phyloP scores from a whole-genome alignment of 768 basidiomycete species.

The Lactifluus echinatus region DNA sequence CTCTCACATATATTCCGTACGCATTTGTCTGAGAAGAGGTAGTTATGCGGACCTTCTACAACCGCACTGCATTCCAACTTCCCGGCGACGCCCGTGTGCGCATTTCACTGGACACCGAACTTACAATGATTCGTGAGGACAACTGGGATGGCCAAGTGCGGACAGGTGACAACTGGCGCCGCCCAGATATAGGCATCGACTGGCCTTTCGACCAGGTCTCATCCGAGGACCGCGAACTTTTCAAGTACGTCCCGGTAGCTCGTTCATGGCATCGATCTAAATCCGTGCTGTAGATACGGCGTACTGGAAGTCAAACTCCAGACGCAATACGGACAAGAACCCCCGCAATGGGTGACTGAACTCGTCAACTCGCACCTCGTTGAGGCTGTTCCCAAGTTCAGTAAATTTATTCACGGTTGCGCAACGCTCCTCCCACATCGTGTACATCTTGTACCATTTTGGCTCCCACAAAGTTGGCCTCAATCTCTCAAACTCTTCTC shows the following conservation, averaged over 20 bases:
- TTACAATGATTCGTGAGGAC: constrained; percentile 91
- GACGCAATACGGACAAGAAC: constrained; percentile 91
- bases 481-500: too few relatives aligned
- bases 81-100: constrained; percentile 98
- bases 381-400: constrained; percentile 97
- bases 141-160: constrained; percentile 83
- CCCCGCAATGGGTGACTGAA: constrained; percentile 93
- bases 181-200: constrained; percentile 90
- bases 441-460: constrained; percentile 95
- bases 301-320: constrained; percentile 97
- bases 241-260: constrained; percentile 54
- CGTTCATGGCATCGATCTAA: neutral
- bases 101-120: constrained; percentile 95
- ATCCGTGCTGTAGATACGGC: constrained; percentile 50
- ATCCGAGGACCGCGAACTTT: constrained; percentile 78
- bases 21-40: neutral
- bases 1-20: neutral
- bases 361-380: constrained; percentile 94
- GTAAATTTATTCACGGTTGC: constrained; percentile 96
- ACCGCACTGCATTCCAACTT: constrained; percentile 97
- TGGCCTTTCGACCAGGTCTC: constrained; percentile 74
- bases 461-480: constrained; percentile 84
- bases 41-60: constrained; percentile 98
- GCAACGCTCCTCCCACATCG: constrained; percentile 86
- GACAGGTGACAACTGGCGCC: constrained; percentile 86